Evolutionary conservation across 2,329 filamentous ascomycete genomes (phyloP).

Genomic region (Aureobasidium mangrovei): DNA sequence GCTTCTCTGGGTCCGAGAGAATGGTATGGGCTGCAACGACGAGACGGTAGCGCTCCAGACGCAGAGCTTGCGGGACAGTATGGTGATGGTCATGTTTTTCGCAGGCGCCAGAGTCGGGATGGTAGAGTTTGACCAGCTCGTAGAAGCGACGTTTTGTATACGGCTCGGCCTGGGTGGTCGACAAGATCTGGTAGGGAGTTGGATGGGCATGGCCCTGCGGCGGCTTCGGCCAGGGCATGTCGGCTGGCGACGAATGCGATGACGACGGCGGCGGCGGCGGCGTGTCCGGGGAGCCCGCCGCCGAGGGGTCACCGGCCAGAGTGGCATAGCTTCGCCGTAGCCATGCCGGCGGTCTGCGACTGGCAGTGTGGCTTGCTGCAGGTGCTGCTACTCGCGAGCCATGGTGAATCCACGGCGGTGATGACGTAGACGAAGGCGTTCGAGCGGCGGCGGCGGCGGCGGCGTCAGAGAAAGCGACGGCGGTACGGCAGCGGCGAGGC

Average conservation of each 20-base stretch:
- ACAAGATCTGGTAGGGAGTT: slow-evolving; percentile 87
- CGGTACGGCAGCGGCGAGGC: background rate
- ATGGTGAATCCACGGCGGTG: background rate
- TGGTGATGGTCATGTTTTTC: slow-evolving; percentile 33
- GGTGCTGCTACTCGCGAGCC: slow-evolving; percentile 1
- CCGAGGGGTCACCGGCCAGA: slow-evolving; percentile 20
- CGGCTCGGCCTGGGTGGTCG: slow-evolving; percentile 48
- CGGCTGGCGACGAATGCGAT: slow-evolving; percentile 21
- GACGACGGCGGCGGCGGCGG: slow-evolving; percentile 11
- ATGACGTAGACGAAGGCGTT: slow-evolving; percentile 8
- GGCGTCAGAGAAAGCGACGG: background rate
- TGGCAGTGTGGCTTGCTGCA: background rate
- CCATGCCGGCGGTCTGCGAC: background rate
- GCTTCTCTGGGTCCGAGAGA: slow-evolving; percentile 70
- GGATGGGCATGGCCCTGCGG: slow-evolving; percentile 41
- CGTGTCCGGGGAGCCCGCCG: background rate
- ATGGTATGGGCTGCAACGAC: slow-evolving; percentile 82
- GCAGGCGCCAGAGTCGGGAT: slow-evolving; percentile 60
- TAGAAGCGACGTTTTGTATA: slow-evolving; percentile 84
- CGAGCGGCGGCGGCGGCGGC: background rate
- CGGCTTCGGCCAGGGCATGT: slow-evolving; percentile 24
- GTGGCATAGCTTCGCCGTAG: slow-evolving; percentile 24
- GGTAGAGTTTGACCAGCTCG: slow-evolving; percentile 89
- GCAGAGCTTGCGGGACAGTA: slow-evolving; percentile 49
- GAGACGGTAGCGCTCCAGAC: slow-evolving; percentile 82